phyloP scores from a whole-genome alignment of 1,284 basidiomycete species.

The Microbotryum saponariae region DNA sequence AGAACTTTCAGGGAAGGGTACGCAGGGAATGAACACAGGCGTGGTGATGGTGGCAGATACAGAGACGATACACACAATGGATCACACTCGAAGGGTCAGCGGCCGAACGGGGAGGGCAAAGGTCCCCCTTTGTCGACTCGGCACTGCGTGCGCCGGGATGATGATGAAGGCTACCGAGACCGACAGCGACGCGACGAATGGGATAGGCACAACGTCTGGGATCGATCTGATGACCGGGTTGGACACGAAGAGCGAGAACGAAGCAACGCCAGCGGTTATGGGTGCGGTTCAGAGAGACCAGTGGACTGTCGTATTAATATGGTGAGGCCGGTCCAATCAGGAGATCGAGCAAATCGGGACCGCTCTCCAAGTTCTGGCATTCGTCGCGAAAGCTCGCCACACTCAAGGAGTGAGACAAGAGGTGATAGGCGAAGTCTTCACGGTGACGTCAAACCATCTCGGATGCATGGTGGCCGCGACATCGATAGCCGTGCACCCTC shows the following conservation, averaged over 20 bases:
- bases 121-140: not conserved
- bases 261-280: not conserved
- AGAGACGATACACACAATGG: constrained; percentile 10
- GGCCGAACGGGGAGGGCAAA: not conserved
- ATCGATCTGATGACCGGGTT: no score
- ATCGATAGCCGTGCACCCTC: not conserved
- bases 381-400: no score
- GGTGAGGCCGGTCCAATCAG: no score
- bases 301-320: not conserved
- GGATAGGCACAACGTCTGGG: no score
- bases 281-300: not conserved
- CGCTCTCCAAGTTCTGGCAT: no score
- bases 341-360: no score
- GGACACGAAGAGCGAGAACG: not conserved
- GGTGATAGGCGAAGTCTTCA: not conserved
- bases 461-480: not conserved
- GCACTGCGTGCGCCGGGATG: not conserved
- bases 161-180: not conserved
- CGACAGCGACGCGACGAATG: not conserved
- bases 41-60: constrained; percentile 18
- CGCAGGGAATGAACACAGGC: constrained; percentile 5
- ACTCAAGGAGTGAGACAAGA: not conserved
- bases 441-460: constrained; percentile 6
- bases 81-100: not conserved
- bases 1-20: constrained; percentile 52